Evolutionary conservation across 2,329 filamentous ascomycete species (phyloP), one percentile per base, ranked within the genome.

Genomic region (Penicillium sp.): DNA sequence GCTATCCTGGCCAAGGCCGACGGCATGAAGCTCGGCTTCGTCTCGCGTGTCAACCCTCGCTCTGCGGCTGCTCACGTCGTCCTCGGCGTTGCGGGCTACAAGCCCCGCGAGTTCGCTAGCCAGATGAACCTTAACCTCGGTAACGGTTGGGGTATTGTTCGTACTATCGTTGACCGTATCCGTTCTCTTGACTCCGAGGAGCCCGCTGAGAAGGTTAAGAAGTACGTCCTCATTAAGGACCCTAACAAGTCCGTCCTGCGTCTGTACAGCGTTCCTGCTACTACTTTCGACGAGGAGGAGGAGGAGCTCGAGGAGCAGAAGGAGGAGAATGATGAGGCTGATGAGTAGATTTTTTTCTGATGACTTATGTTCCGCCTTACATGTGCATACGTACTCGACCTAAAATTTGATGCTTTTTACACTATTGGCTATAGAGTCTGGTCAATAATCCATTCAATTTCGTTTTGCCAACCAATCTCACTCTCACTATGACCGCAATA

Each of bases 131-230:
- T 98, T 64, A 94, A 90, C 64, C 80, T 97, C 51, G 87, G 86
- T 74, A 98, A 98, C 74, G 93, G 93, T 56, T 98, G 93, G 93
- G 93, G 93, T 71, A 97, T 98, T 59, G 93, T 98, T 53, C 88
- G 93, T 59, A 98, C 93, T 44, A 96, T 98, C 65, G 88, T 88
- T 62, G 93, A 98, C 72, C 94, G 97, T 45, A 70, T 75, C 50
- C 64, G 65, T 47, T 60, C 66, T 26, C 61, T 72, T 47, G 64
- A 68, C 57, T 67, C 69, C 28, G 65, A 71, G 19, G 70, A 73
- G 52, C 70, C 67, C 8, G 69, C 65, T 19, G 64, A 70, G 35
- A 66, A 67, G 54, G 60, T 69, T 33, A 73, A 69, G 64, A 76
- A 75, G 61, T 76, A 73, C 57, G 69, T 76, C 43, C 74, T 84